phyloP scores from a whole-genome alignment of 2,329 filamentous ascomycete species.

The Fusarium sacchari region DNA sequence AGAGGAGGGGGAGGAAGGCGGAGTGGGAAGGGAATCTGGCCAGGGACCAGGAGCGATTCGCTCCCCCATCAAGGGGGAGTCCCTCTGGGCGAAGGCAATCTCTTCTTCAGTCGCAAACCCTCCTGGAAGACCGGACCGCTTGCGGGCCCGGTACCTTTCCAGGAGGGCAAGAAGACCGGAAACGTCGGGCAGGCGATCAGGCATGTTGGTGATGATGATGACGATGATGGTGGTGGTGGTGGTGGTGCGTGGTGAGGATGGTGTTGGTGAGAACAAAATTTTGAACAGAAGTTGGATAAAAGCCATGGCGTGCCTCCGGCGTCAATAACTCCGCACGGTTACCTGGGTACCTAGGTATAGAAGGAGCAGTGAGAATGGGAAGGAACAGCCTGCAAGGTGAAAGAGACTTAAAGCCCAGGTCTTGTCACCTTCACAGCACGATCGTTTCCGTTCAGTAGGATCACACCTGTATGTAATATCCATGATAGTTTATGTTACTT shows the following conservation, averaged over 20 bases:
- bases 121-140: not conserved
- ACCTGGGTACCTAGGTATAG: no score
- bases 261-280: not conserved
- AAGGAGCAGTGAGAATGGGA: not conserved
- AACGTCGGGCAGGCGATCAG: not conserved
- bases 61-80: not conserved
- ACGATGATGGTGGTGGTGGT: not conserved
- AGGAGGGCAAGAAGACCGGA: not conserved
- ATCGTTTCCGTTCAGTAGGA: not conserved
- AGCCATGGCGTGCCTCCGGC: not conserved
- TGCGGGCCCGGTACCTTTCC: fast-evolving
- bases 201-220: no score
- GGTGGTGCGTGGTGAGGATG: not conserved
- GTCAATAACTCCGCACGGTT: not conserved
- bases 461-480: no score
- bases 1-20: not conserved
- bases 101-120: not conserved
- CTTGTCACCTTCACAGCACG: not conserved
- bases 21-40: not conserved
- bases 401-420: not conserved
- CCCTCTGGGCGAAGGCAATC: not conserved
- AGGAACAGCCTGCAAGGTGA: not conserved
- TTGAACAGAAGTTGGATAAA: not conserved
- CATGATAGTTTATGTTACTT: no score
- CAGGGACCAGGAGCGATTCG: not conserved